Conservation (phyloP, 495 filamentous ascomycete species). For the Extremus antarcticus region DNA sequence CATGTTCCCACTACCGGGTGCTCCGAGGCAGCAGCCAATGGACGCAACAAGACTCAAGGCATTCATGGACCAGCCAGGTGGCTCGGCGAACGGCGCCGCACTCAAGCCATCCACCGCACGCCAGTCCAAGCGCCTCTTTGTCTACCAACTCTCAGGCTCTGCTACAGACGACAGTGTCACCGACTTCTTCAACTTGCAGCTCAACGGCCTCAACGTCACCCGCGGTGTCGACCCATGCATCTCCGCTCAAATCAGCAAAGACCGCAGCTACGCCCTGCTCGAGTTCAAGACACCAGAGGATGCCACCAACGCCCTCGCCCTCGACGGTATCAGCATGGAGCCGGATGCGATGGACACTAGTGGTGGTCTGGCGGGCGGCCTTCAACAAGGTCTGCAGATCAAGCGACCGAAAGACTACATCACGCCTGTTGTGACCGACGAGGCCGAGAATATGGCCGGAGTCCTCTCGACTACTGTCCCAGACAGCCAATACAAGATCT, state of each 20-base stretch:
- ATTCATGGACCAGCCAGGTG: conserved; percentile 82
- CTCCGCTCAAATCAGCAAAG: conserved; percentile 68
- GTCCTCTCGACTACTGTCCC: conserved; percentile 69
- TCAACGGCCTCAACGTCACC: conserved; percentile 88
- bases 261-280: conserved; percentile 67
- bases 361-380: conserved; percentile 46
- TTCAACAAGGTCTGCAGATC: conserved; percentile 57
- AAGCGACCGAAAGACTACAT: conserved; percentile 96
- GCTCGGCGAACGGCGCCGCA: conserved; percentile 58
- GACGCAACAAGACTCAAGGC: conserved; percentile 89
- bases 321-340: conserved; percentile 84
- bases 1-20: conserved; percentile 97
- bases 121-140: conserved; percentile 83
- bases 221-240: conserved; percentile 77
- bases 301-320: conserved; percentile 78
- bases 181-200: conserved; percentile 88
- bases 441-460: conserved; percentile 64
- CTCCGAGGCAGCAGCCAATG: conserved; percentile 91
- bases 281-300: conserved; percentile 85
- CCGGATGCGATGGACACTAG: conserved; percentile 41
- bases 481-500: conserved; percentile 91
- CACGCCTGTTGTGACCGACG: conserved; percentile 69
- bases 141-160: conserved; percentile 63
- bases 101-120: conserved; percentile 87
- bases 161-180: conserved; percentile 60